Base-by-base conservation (phyloP, 2,329 filamentous ascomycete genomes). In the Xenosphaeropsis pyriputrescens region DNA sequence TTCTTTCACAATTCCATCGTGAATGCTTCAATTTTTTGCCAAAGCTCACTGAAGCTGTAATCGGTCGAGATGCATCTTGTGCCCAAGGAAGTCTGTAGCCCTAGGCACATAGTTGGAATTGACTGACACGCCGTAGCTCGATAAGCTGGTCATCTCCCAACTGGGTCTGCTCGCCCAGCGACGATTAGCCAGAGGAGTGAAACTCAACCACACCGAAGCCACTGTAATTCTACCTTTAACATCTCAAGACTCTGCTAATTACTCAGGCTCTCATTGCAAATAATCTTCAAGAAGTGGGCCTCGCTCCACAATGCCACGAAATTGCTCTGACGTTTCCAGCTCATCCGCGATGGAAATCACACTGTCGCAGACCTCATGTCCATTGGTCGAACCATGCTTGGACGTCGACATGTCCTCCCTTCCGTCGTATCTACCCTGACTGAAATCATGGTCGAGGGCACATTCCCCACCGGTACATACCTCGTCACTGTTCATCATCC, bases 331-430 rank as follows among this genome's bases (percentile, higher is more conserved):
- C 34, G 35, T 17, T 19, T 19, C 48, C 49, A 79, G 71, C 79
- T 95, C 51, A 93, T 96, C 57, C 88, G 89, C 57, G 89, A 96
- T 89, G 89, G 89, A 55, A 77, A 81, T 48, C 85, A 95, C 63
- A 82, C 73, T 12, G 89, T 96, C 38, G 80, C 88, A 30, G 86
- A 94, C 57, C 83, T 96, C 55, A 96, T 96, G 88, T 67, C 75
- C 43, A 73, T 94, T 45, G 89, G 89, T 49, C 77, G 84, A 50
- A 89, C 83, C 39, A 88, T 96, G 79, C 81, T 96, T 2, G 89
- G 89, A 45, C 82, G 89, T 8, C 82, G 89, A 26, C 89, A 96
- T 59, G 89, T 96, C 42, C 68, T 85, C 32, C 86, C 89, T 16
- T 77, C 80, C 9, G 89, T 95, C 17, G 73, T 79, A 41, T 68